A percentile compares a stretch with the other conserved stretches of the same genome.
Evolutionary conservation across 345 rosid species (phyloP).

Genomic region (Anacardium occidentale): DNA sequence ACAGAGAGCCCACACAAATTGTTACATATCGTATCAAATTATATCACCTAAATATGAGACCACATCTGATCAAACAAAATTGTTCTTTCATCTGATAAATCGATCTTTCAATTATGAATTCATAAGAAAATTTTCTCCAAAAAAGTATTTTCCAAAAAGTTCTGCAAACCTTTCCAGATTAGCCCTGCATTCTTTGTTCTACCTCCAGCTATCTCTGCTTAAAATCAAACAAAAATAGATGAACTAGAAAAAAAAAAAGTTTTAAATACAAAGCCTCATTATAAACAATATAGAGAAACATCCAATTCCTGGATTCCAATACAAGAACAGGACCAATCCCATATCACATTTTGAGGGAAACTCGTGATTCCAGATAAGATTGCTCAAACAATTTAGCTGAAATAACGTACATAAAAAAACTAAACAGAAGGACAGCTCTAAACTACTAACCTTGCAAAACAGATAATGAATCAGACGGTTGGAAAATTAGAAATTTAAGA

Average conservation of each 20-base stretch:
- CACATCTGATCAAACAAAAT: neutral
- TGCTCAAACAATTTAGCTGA: too few species aligned
- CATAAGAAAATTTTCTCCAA: neutral
- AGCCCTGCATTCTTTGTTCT: neutral
- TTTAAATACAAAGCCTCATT: too few species aligned
- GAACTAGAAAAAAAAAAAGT: neutral
- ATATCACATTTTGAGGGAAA: neutral
- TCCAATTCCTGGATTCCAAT: neutral
- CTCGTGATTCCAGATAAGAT: neutral
- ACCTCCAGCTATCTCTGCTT: neutral
- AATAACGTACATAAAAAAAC: too few species aligned
- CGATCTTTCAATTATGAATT: conserved; percentile 10
- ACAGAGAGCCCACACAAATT: too few species aligned
- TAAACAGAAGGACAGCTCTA: too few species aligned
- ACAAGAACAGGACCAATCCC: too few species aligned
- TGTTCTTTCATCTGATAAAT: neutral
- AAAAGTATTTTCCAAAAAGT: neutral
- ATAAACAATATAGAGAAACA: too few species aligned
- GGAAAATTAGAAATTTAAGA: neutral
- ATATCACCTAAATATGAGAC: neutral
- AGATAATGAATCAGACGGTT: neutral
- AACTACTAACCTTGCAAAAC: too few species aligned
- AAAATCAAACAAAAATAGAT: neutral
- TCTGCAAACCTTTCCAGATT: neutral
- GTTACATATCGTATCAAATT: too few species aligned